Evolutionary conservation across 176 grass and related monocot species (phyloP).

Genomic region (Avena eriantha): DNA sequence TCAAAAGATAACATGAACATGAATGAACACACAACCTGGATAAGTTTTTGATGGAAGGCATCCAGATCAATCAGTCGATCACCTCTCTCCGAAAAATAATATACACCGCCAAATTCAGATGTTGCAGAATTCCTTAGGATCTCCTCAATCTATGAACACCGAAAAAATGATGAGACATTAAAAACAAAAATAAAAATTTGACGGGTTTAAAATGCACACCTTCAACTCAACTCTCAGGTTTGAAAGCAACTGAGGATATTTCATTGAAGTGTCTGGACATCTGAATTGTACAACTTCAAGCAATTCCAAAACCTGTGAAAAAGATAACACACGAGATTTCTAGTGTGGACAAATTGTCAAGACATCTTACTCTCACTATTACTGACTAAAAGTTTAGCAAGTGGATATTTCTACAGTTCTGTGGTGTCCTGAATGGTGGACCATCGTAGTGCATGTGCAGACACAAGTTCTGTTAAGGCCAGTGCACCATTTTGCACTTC

Average conservation of each 20-base stretch:
- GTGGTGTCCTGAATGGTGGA: background rate
- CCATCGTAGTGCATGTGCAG: background rate
- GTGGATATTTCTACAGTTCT: slow-evolving; percentile 6
- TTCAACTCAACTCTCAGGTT: slow-evolving; percentile 65
- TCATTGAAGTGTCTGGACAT: slow-evolving; percentile 70
- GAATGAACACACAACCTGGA: slow-evolving; percentile 64
- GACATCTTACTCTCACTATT: background rate
- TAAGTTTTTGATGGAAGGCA: slow-evolving; percentile 82
- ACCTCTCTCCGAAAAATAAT: slow-evolving; percentile 95
- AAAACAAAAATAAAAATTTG: background rate
- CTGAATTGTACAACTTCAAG: slow-evolving; percentile 88
- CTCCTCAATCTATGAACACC: slow-evolving; percentile 66
- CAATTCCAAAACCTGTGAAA: slow-evolving; percentile 81
- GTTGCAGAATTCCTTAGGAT: slow-evolving; percentile 71
- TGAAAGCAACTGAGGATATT: slow-evolving; percentile 70
- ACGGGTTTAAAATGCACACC: slow-evolving; percentile 41
- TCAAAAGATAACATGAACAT: background rate
- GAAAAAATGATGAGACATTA: slow-evolving; percentile 34
- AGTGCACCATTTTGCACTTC: background rate
- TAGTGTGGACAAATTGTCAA: slow-evolving; percentile 13
- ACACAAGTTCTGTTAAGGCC: background rate
- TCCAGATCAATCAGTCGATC: slow-evolving; percentile 87
- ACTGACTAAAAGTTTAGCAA: background rate
- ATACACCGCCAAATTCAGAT: slow-evolving; percentile 81
- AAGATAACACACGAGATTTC: slow-evolving; percentile 16